phyloP scores from a whole-genome alignment of 2,329 filamentous ascomycete genomes.

The Penicillium sp. region DNA sequence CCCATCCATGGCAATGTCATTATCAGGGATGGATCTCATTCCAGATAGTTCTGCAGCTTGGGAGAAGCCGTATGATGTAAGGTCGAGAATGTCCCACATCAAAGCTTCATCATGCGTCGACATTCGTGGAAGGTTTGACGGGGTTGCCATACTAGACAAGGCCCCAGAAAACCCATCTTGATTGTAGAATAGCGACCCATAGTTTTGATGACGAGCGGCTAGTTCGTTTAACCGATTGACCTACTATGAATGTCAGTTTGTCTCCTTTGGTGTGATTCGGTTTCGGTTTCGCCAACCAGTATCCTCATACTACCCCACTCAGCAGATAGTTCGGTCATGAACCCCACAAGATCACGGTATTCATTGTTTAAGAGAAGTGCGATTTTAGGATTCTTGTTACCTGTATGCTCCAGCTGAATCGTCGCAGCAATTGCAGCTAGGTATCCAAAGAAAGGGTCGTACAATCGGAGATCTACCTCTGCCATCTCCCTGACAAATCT shows the following conservation, averaged over 20 bases:
- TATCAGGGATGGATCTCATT: neutral
- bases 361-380: constrained; percentile 27
- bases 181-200: constrained; percentile 31
- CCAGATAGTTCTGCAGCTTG: neutral
- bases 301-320: constrained; percentile 28
- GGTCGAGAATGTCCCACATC: constrained; percentile 33
- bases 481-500: constrained; percentile 29
- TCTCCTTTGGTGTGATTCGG: constrained; percentile 4
- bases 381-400: constrained; percentile 30
- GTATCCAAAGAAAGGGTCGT: constrained; percentile 33
- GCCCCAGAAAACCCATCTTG: constrained; percentile 30
- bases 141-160: constrained; percentile 29
- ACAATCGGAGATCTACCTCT: constrained; percentile 25
- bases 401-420: constrained; percentile 33
- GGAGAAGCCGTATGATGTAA: constrained; percentile 20
- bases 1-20: neutral
- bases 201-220: constrained; percentile 26
- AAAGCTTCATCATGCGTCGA: constrained; percentile 27
- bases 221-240: constrained; percentile 25
- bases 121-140: constrained; percentile 30
- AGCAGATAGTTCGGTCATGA: constrained; percentile 24
- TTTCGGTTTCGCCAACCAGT: constrained; percentile 17
- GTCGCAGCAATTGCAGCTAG: constrained; percentile 33
- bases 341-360: constrained; percentile 26
- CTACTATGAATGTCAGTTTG: constrained; percentile 6